Base-by-base conservation (phyloP, 2,329 filamentous ascomycete genomes). In the Hypoxylon sp. region DNA sequence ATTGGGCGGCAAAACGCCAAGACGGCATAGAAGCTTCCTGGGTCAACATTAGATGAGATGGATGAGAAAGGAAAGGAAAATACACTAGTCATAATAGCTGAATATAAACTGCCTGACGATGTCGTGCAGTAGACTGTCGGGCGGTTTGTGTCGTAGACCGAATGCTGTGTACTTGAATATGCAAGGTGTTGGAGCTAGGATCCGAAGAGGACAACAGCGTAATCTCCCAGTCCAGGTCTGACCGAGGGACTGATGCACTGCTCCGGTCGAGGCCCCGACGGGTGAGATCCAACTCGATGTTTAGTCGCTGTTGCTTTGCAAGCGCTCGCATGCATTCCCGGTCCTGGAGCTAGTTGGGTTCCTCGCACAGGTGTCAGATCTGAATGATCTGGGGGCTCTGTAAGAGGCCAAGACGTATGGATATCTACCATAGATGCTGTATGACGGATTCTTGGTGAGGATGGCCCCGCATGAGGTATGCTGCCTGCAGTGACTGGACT, bases 261-360 rank as follows among this genome's bases (percentile, higher is more conserved):
- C 62, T 71, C 66, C 69, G 69, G 69, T 69, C 62, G 59, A 71
- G 54, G 60, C 56, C 67, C 63, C 66, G 69, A 65, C 67, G 56
- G 53, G 63, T 67, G 60, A 46, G 46, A 65, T 62, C 56, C 44
- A 53, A 60, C 50, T 53, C 27, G 55, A 60, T 63, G 54, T 46
- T 56, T 27, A 27, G 32, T 65, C 44, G 56, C 64, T 54, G 50
- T 66, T 55, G 59, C 60, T 57, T 64, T 44, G 53, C 24, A 66
- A 66, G 44, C 51, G 61, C 63, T 67, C 63, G 61, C 66, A 65
- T 67, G 60, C 61, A 67, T 67, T 58, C 17, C 35, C 54, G 53
- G 52, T 48, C 61, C 11, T 58, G 37, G 56, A 64, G 24, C n/a
- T 35, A 57, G 65, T 42, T 60, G 27, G 29, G 27, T 48, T 60